phyloP scores from a whole-genome alignment of 768 basidiomycete genomes.

The Kwoniella sp. region DNA sequence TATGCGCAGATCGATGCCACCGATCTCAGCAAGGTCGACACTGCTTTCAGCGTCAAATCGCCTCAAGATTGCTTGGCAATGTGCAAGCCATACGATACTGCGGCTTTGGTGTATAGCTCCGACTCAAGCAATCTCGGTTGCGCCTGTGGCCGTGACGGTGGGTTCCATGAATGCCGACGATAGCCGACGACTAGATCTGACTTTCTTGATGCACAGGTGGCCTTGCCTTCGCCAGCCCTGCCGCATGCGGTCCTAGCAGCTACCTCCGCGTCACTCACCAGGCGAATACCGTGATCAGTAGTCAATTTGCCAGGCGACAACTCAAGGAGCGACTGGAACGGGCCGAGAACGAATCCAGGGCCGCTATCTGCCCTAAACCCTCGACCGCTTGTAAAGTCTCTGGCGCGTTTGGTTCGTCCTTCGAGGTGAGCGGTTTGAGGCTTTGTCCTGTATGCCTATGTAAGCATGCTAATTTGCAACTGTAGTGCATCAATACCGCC shows the following conservation, averaged over 20 bases:
- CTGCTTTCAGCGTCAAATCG: not conserved
- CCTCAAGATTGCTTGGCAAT: not conserved
- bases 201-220: too few species aligned
- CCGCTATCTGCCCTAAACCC: slow-evolving; percentile 3
- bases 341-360: not conserved
- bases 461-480: not conserved
- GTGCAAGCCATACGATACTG: slow-evolving; percentile 1
- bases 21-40: not conserved
- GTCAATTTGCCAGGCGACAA: slow-evolving; percentile 11
- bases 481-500: not conserved
- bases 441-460: too few species aligned
- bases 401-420: not conserved
- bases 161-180: not conserved
- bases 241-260: not conserved
- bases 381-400: slow-evolving; percentile 4
- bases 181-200: too few species aligned
- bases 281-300: slow-evolving; percentile 1
- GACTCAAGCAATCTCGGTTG: not conserved
- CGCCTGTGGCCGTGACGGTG: slow-evolving; percentile 1
- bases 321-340: not conserved
- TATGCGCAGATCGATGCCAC: not conserved
- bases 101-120: too few species aligned
- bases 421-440: slow-evolving; percentile 4
- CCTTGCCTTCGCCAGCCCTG: not conserved
- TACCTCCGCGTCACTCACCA: not conserved